Evolutionary conservation across 208 protist genomes (phyloP), one percentile per base, ranked within the genome.

Genomic region (Baffinella frigidus): DNA sequence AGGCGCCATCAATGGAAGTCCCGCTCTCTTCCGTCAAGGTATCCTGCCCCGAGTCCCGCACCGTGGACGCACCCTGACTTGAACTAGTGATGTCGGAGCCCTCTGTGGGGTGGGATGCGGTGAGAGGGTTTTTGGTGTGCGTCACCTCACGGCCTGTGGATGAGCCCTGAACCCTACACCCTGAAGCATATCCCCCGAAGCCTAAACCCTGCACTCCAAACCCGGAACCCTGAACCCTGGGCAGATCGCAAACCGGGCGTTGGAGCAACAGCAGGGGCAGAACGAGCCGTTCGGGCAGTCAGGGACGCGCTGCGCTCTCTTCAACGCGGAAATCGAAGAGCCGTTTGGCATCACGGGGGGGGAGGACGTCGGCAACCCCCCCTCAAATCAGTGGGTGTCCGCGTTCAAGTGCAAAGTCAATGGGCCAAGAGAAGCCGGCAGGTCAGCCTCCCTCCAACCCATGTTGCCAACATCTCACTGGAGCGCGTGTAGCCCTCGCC

Each of bases 231-330:
- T n/a, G n/a, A n/a, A n/a, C n/a, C n/a, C n/a, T n/a, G n/a, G n/a
- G n/a, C n/a, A n/a, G 30, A 43, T 84, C 11, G 48, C 74, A 9
- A 84, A 62, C n/a, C 74, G 48, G n/a, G 48, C 17, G 27, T 5
- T 20, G n/a, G 74, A 84, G 44, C 74, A 84, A 33, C 44, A 84
- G 44, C 36, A 84, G 48, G 27, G n/a, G 45, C 33, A 64, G 74
- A 84, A 62, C 39, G 74, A 84, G 39, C 48, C 48, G 30, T 84
- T 84, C 61, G 74, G 74, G 0, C 48, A 50, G 38, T 64, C 74
- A 3, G 74, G 74, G 30, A 64, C 39, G 11, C 36, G 74, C 17
- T 84, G 74, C 74, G 48, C 17, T n/a, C 39, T 84, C 38, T 84
- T 84, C 27, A 30, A 84, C 61, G 41, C 36, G 14, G 44, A 35